These are phyloP conservation scores for Sedum album DNA, from an alignment of 164 flowering plant genomes.

Conservation along the genomic window DNA sequence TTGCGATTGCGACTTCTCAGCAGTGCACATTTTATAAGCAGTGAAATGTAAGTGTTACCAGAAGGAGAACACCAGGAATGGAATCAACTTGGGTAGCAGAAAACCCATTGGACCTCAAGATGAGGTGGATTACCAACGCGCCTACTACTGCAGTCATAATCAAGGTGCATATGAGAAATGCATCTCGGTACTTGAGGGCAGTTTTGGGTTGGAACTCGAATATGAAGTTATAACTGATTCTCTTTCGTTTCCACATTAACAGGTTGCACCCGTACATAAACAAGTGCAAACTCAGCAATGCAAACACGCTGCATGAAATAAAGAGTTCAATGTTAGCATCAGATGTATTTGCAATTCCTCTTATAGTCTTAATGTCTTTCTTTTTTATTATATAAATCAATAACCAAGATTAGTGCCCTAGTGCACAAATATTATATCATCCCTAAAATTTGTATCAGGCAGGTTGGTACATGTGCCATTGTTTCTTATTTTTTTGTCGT, in stretches of 20 bases:
- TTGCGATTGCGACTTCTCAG: background rate
- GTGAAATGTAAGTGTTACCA: conserved; percentile 30
- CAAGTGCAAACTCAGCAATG: conserved; percentile 86
- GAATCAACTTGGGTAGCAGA: conserved; percentile 52
- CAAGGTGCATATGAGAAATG: conserved; percentile 76
- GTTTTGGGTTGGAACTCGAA: conserved; percentile 72
- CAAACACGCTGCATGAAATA: conserved; percentile 68
- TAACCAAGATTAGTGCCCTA: background rate
- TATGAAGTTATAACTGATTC: conserved; percentile 93
- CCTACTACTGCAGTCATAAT: conserved; percentile 82
- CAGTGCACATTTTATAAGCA: background rate
- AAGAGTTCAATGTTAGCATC: background rate
- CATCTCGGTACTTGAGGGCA: conserved; percentile 80
- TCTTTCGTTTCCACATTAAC: conserved; percentile 76
- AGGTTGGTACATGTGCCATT: background rate
- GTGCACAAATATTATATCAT: background rate
- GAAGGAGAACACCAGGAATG: conserved; percentile 74
- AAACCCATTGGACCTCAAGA: conserved; percentile 48
- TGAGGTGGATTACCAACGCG: conserved; percentile 76
- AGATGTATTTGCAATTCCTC: background rate
- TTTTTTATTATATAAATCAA: background rate
- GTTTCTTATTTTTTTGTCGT: background rate
- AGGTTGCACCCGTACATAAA: conserved; percentile 96
- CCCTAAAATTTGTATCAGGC: background rate
- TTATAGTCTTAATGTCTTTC: background rate